Evolutionary conservation across 805 yeast species (phyloP).

Genomic region (Ogataea glucozyma): DNA sequence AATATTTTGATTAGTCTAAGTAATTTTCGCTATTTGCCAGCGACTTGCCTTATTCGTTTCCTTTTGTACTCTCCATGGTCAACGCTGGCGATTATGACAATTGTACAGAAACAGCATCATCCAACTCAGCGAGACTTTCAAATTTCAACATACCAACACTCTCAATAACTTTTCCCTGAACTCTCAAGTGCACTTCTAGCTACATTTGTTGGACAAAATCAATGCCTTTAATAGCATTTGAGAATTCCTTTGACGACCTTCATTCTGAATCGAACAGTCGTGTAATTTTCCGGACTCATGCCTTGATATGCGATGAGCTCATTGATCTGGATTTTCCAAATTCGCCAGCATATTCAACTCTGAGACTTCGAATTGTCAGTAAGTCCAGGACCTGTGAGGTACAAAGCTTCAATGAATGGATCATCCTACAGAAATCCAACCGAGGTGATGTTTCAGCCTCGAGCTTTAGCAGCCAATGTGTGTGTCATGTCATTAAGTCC

Average conservation of each 20-base stretch:
- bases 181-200: slow-evolving; percentile 49
- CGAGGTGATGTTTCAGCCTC: slow-evolving; percentile 58
- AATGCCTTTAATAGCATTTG: slow-evolving; percentile 59
- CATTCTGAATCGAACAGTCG: slow-evolving; percentile 62
- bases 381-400: slow-evolving; percentile 51
- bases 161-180: slow-evolving; percentile 42
- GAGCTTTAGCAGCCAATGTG: slow-evolving; percentile 58
- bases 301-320: slow-evolving; percentile 57
- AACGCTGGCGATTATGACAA: slow-evolving; percentile 55
- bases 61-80: slow-evolving; percentile 46
- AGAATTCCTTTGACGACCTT: slow-evolving; percentile 57
- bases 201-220: slow-evolving; percentile 62
- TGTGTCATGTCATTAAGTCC: slow-evolving; percentile 63
- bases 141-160: slow-evolving; percentile 59
- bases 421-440: slow-evolving; percentile 56
- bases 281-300: slow-evolving; percentile 55
- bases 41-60: too few species aligned
- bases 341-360: slow-evolving; percentile 60
- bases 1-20: slow-evolving; percentile 52
- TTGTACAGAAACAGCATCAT: slow-evolving; percentile 60
- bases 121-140: slow-evolving; percentile 55
- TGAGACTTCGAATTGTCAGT: slow-evolving; percentile 51
- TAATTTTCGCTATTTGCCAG: slow-evolving; percentile 46
- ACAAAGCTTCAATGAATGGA: slow-evolving; percentile 57
- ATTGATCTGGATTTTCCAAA: slow-evolving; percentile 60